Base-by-base conservation (phyloP, 2,329 filamentous ascomycete genomes). In the Scedosporium apiospermum region DNA sequence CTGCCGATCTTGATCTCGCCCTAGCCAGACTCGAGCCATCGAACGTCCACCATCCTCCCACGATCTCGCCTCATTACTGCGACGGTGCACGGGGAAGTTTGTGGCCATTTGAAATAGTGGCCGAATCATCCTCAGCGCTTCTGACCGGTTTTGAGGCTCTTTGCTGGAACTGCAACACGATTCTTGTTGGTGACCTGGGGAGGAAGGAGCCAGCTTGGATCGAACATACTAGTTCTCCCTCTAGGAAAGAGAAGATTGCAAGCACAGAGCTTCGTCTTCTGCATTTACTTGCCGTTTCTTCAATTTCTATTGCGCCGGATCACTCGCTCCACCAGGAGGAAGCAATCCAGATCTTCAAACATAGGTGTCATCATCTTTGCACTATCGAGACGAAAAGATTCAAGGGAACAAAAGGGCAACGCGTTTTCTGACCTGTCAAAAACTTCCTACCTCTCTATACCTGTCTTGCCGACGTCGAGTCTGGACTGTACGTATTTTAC, bases 221-320 rank as follows among this genome's bases (percentile, higher is more conserved):
- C 34, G 2, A 38, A 38, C 34, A 38, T 38, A 38, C 51, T 55
- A 55, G 18, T 23, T 61, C 14, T 34, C 27, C 34, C 12, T 44
- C 44, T n/a, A 34, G 59, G 44, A 42, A 44, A 30, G 49, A 51
- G 16, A 42, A 49, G 73, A 73, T 70, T 71, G 72, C 68, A 81
- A 84, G 83, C 81, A 86, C 76, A 85, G 83, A 86, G 83, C 83
- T 85, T 84, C 82, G 76, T 86, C 82, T 61, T 57, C 44, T 14
- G 9, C 18, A 6, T 57, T n/a, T 12, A 18, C 18, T n/a, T 55
- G 30, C 38, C 41, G 27, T 21, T 60, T 51, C 44, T 51, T 23
- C 38, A 16, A 26, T 41, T 58, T 23, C 34, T 27, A 58, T 41
- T 30, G 23, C 23, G 18, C 53, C 18, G 53, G 53, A 9, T 57